Conservation (phyloP, 2,329 filamentous ascomycete species). For the Colletotrichum phormii region DNA sequence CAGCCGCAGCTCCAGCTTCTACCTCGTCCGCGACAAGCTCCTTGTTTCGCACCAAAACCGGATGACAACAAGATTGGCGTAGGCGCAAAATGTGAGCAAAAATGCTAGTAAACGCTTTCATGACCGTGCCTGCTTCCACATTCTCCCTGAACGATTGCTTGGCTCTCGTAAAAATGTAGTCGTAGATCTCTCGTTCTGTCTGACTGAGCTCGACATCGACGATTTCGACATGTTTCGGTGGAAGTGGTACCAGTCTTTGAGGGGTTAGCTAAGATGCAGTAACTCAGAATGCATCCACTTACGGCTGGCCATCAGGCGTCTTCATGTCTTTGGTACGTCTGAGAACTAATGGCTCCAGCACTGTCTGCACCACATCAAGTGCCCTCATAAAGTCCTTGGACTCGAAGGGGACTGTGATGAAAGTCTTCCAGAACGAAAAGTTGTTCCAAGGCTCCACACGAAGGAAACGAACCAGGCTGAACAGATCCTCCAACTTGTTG, state of each 20-base stretch:
- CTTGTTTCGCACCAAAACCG: conserved; percentile 86
- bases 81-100: conserved; percentile 96
- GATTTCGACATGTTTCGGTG: conserved; percentile 84
- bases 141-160: conserved; percentile 89
- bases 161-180: conserved; percentile 86
- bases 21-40: conserved; percentile 89
- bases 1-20: conserved; percentile 80
- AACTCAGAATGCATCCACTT: conserved; percentile 35
- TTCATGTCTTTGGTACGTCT: conserved; percentile 98
- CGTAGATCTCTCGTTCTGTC: conserved; percentile 89
- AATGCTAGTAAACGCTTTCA: conserved; percentile 97
- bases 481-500: conserved; percentile 93
- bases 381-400: conserved; percentile 94
- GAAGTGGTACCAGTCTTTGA: conserved; percentile 77
- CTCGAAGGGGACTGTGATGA: conserved; percentile 97
- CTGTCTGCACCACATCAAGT: conserved; percentile 95
- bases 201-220: conserved; percentile 88
- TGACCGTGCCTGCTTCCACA: conserved; percentile 88
- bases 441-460: conserved; percentile 98
- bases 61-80: conserved; percentile 94
- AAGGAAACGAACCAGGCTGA: conserved; percentile 91
- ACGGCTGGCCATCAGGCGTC: conserved; percentile 79
- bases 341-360: conserved; percentile 94
- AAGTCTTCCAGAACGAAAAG: conserved; percentile 99
- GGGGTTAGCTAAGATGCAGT: not conserved